Base-by-base conservation (phyloP, 2,329 filamentous ascomycete genomes). In the Fusarium redolens region DNA sequence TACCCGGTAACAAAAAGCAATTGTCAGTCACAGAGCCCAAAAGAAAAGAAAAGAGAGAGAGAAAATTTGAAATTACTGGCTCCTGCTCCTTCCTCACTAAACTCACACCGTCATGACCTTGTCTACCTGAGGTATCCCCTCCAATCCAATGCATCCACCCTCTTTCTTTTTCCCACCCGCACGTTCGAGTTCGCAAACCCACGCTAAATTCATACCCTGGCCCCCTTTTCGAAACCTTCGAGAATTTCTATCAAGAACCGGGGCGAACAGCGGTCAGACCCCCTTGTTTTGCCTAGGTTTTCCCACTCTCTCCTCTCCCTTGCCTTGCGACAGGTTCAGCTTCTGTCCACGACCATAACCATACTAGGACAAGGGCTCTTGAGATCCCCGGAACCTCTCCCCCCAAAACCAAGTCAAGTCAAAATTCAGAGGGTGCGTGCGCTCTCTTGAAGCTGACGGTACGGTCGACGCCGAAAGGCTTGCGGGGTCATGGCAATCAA, bases 211-310 rank as follows among this genome's bases (percentile, higher is more conserved):
- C 55, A 65, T 52, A 74, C 73, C 76, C 71, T 74, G 68, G 74
- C 74, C 75, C 71, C 72, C 66, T 78, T 73, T 78, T 78, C 76
- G 76, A 78, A 78, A 77, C 75, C 76, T 78, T 78, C 76, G 75
- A 78, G 76, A 78, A 78, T 78, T 52, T 63, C 72, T 58, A 74
- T 70, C 59, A 66, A 76, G 69, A 77, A 71, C 66, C 45, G 76
- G 76, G 75, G 72, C 72, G 75, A 78, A 74, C 73, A 70, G 76
- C 76, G 76, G 76, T 78, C 76, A 78, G 69, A 65, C 75, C 35
- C 69, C 74, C 76, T 66, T 77, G 69, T 58, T 52, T 50, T 62
- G 60, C 47, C 60, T 63, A 61, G 52, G 43, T 41, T 35, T 59
- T 33, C 50, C 50, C 50, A 52, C 22, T 38, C 50, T 38, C 22